Base-by-base conservation (phyloP, 1,139 yeast species). In the Zygosaccharomyces sapae region DNA sequence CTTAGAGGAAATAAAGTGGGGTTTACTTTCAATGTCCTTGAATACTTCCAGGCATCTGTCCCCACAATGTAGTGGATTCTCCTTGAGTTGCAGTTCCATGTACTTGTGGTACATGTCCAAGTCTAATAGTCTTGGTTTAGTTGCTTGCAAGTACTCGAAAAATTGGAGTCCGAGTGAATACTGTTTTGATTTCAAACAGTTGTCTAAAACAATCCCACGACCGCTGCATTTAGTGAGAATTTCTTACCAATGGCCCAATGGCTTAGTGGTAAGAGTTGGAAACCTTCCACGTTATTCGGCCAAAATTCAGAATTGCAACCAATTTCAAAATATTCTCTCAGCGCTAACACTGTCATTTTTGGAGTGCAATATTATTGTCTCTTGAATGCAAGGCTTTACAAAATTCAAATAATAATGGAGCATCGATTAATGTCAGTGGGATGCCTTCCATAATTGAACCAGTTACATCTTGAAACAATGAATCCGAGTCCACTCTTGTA, bases 351-450 rank as follows among this genome's bases (percentile, higher is more conserved):
- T 1, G 57, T 50, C 12, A 48, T 34, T 6, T 34, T 35, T 18
- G 46, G 44, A n/a, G 53, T 35, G 6, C 44, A 42, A 5, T 22
- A 10, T 44, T 35, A 12, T 38, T 52, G 6, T 42, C 36, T 42
- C 58, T 55, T 18, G 51, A 35, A 24, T 44, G 45, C 43, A 61
- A 44, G 2, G 53, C 49, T n/a, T 54, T 56, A 38, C 58, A 53
- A 33, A 54, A 49, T 24, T 57, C 62, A 47, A 58, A 58, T n/a
- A 62, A 16, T 22, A 61, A 34, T 42, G 44, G 55, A 1, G 54
- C 43, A 41, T 62, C 66, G n/a, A n/a, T n/a, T n/a, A n/a, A n/a
- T n/a, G n/a, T n/a, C n/a, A n/a, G n/a, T n/a, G n/a, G n/a, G n/a
- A n/a, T n/a, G n/a, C n/a, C n/a, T n/a, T n/a, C 46, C 43, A 61